Base-by-base conservation (phyloP, 2,329 filamentous ascomycete genomes). In the Claviceps humidiphila region DNA sequence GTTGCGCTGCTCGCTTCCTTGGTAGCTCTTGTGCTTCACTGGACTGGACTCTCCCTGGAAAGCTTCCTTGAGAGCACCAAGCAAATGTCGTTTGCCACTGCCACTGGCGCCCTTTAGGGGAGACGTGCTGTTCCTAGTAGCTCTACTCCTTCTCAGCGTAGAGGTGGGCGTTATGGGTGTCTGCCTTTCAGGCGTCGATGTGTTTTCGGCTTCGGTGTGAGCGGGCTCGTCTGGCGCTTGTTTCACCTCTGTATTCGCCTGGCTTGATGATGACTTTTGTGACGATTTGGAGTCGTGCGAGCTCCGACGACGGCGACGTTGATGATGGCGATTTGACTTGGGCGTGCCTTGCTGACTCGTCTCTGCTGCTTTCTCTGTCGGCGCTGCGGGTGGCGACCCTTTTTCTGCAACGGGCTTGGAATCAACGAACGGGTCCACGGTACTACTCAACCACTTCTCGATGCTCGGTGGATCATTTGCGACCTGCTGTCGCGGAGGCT, bases 401-500 rank as follows among this genome's bases (percentile, higher is more conserved):
- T 26, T 24, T 42, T 48, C 51, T 4, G 49, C 37, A 20, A 47
- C 47, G 16, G 56, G 20, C n/a, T 53, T 39, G 4, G 50, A 39
- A 16, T 82, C 79, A 2, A 82, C 70, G 59, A 82, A 82, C 3
- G 80, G 78, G 58, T 84, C 81, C 14, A 81, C 74, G 0, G 81
- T 84, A 22, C 70, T 74, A 59, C 77, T 79, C 26, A 84, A 68
- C 81, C 81, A 84, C 22, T 75, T 81, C 61, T 84, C 81, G 51
- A 84, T 84, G 58, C 74, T 83, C 1, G 75, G 77, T 5, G 81
- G 80, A 44, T 79, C 75, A 54, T 83, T 82, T 11, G 62, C 58
- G 2, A 67, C 66, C 2, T 71, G 66, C 7, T 74, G 71, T 47
- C 73, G 74, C 1, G 74, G 74, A 3, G 77, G 73, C 49, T 84